Base-by-base conservation (phyloP, 257 asterid genomes). In the Solanum pinnatisectum region DNA sequence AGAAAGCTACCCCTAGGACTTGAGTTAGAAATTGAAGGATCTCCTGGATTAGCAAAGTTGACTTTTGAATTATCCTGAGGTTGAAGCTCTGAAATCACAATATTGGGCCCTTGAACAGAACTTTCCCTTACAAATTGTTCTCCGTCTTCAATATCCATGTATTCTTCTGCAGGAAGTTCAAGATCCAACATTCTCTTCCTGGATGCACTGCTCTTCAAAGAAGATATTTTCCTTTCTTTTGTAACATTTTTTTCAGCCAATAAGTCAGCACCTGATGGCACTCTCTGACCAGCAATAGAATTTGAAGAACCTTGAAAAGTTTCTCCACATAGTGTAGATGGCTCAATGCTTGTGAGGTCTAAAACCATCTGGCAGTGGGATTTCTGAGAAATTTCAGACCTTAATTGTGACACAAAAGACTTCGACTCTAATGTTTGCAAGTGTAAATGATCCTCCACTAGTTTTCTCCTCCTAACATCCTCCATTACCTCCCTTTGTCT, bases 401-500 rank as follows among this genome's bases (percentile, higher is more conserved):
- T 89, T 72, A 89, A 59, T 22, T 87, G 90, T 81, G 94, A 87
- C 59, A 56, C 72, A 88, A 89, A 88, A 32, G 81, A 88, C 79
- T 89, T 37, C 56, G 93, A 88, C 74, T 89, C 89, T 22, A 93
- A 90, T 70, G 90, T 37, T 83, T 89, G 90, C 46, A 91, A 84
- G 67, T 35, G 88, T 88, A 89, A 72, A 88, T 84, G 92, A 37
- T 90, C 91, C 40, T 49, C 68, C 23, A 32, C 87, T 87, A 72
- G 88, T 84, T 88, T 89, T 84, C 93, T 87, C 92, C 87, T 78
- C 89, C 90, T 90, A 86, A 87, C 71, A 86, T 93, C 96, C 70
- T 89, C 91, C 95, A 93, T 94, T 89, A 96, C 83, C 85, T 93
- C 98, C 88, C 85, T 96, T 77, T 95, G 98, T 87, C 94, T 93